Evolutionary conservation across 2,329 filamentous ascomycete species (phyloP), one percentile per base, ranked within the genome.

Genomic region (Neurospora sp.): DNA sequence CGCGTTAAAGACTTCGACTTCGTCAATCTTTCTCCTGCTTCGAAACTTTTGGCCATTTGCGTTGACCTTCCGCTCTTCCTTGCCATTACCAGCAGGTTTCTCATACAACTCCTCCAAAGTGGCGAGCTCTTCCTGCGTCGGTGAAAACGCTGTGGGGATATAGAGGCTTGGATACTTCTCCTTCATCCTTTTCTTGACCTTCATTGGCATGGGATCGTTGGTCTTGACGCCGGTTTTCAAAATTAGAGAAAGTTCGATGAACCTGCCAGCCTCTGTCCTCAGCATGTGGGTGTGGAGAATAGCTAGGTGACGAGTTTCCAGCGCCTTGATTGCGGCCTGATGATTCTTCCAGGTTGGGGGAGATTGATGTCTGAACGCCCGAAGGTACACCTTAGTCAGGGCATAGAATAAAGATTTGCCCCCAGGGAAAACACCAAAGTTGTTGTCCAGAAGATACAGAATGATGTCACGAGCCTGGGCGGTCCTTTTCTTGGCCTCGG

Each of bases 381-480:
- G 77, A 10, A 78, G 75, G 82, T 85, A 88, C 8, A 83, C 76
- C 10, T 79, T 79, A 15, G 81, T 78, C 4, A 86, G 75, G 1
- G 83, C 82, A 70, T 83, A 81, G 78, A 84, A 86, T 4, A 88
- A 76, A 3, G 83, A 79, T 52, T 82, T 80, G 33, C 84, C 84
- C 17, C 84, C 83, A 1, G 86, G 84, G 66, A 88, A 84, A 1
- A 84, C 83, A 0, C 85, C 85, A 1, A 76, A 75, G 66, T 80
- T 82, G 36, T 76, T 75, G 52, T 79, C 76, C 13, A 85, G 76
- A 10, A 85, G 77, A 70, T 82, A 79, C 13, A 78, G 73, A 62
- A 84, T 78, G 67, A 84, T 81, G 67, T 81, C 78, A n/a, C 76
- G 76, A 2, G 78, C 77, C 43, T 81, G 80, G 7, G 78, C 75